Evolutionary conservation across 2,329 filamentous ascomycete genomes (phyloP).

Genomic region (Penicillium fuscoglaucum): DNA sequence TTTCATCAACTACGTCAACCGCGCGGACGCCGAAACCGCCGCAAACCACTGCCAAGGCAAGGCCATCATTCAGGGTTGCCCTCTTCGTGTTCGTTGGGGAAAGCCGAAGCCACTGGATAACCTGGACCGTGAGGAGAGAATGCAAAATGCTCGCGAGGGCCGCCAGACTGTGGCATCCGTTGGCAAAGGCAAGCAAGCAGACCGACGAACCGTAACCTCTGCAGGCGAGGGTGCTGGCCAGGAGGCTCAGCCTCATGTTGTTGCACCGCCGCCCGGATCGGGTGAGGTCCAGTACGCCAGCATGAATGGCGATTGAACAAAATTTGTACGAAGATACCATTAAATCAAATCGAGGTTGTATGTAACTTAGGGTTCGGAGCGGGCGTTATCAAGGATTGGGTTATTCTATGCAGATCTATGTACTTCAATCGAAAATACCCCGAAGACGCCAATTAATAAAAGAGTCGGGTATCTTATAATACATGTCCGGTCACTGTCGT

Average conservation of each 20-base stretch:
- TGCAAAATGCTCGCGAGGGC: slow-evolving; percentile 78
- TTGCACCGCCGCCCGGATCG: slow-evolving; percentile 77
- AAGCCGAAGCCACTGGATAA: slow-evolving; percentile 88
- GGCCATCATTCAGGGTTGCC: slow-evolving; percentile 86
- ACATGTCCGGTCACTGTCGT: slow-evolving; percentile 25
- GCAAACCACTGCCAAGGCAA: slow-evolving; percentile 82
- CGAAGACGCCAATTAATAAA: slow-evolving; percentile 36
- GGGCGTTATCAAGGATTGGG: slow-evolving; percentile 35
- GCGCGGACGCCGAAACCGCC: slow-evolving; percentile 81
- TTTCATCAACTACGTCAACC: slow-evolving; percentile 89
- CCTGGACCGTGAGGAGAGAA: slow-evolving; percentile 82
- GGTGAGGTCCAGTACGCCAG: slow-evolving; percentile 82
- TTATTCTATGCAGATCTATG: slow-evolving; percentile 31
- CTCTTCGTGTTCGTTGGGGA: slow-evolving; percentile 87
- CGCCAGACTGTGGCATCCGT: slow-evolving; percentile 56
- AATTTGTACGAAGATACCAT: slow-evolving; percentile 1
- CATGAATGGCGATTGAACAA: slow-evolving; percentile 70
- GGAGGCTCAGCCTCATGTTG: slow-evolving; percentile 44
- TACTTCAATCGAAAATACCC: slow-evolving; percentile 33
- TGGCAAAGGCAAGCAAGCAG: slow-evolving; percentile 43
- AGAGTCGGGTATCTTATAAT: slow-evolving; percentile 43
- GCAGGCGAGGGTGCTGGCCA: slow-evolving; percentile 45
- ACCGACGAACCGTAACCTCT: slow-evolving; percentile 37
- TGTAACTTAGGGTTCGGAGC: slow-evolving; percentile 33
- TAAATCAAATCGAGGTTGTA: slow-evolving; percentile 29